These are phyloP conservation scores for Suillus paluster DNA, from an alignment of 768 basidiomycete genomes.

Conservation along the genomic window DNA sequence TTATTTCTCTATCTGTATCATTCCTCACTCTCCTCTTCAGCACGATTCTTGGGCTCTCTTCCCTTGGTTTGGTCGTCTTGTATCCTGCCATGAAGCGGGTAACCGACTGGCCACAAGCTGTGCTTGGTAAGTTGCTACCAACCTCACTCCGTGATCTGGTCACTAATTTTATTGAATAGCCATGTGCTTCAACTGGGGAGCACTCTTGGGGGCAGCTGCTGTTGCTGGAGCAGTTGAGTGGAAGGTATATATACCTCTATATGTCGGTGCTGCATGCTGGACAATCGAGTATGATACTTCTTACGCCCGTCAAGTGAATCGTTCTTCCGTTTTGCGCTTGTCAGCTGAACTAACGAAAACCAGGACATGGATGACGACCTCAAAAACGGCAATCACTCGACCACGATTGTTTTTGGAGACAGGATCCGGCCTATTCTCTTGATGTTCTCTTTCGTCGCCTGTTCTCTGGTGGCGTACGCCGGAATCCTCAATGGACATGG, in stretches of 20 bases:
- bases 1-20: not conserved
- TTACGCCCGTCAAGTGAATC: no score
- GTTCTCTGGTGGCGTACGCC: no score
- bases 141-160: no score
- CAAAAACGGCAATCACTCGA: no score
- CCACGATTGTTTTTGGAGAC: no score
- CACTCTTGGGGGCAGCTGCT: not conserved
- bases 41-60: not conserved
- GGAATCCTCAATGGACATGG: no score
- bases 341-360: no score
- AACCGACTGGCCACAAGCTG: constrained; percentile 33
- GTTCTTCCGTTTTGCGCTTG: no score
- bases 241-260: not conserved
- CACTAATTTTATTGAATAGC: not conserved
- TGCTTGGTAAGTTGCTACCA: constrained; percentile 28
- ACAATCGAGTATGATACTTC: no score
- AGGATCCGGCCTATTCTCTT: no score
- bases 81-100: constrained; percentile 34
- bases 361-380: no score
- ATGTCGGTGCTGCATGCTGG: not conserved
- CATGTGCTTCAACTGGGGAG: not conserved
- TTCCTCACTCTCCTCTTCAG: not conserved
- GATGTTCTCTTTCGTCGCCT: no score
- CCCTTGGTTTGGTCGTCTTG: constrained; percentile 7
- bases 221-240: not conserved